Conservation (phyloP, 331 rosid species). For the Arachis monticola region DNA sequence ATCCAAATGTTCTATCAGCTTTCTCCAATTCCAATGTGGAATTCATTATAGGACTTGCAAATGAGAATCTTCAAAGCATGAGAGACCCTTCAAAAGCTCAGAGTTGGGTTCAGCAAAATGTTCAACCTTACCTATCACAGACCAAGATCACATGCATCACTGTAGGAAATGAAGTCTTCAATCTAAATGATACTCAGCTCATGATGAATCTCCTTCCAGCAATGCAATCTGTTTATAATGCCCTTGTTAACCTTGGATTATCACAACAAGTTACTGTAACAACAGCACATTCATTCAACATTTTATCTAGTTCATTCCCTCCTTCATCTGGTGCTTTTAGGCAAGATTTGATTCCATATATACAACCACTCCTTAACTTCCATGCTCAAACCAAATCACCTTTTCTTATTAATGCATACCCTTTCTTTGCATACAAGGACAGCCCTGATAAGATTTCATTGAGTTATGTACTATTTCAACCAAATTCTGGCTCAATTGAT, state of each 20-base stretch:
- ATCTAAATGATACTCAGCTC: constrained; percentile 46
- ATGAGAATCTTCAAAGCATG: constrained; percentile 61
- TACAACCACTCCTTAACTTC: constrained; percentile 69
- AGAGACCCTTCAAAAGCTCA: constrained; percentile 72
- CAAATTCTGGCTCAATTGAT: constrained; percentile 69
- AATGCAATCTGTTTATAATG: constrained; percentile 67
- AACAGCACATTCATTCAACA: constrained; percentile 72
- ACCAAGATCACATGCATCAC: constrained; percentile 75
- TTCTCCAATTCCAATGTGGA: constrained; percentile 76
- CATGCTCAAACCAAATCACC: constrained; percentile 75
- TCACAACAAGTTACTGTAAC: constrained; percentile 67
- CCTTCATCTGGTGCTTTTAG: constrained; percentile 75
- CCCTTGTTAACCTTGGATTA: constrained; percentile 68
- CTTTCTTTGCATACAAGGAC: constrained; percentile 79
- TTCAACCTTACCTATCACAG: constrained; percentile 64
- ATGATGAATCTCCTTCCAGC: constrained; percentile 71
- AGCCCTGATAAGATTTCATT: constrained; percentile 58
- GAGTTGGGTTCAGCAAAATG: constrained; percentile 65
- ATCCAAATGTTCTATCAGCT: constrained; percentile 78
- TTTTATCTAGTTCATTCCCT: constrained; percentile 66
- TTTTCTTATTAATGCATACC: constrained; percentile 83
- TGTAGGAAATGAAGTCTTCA: constrained; percentile 83
- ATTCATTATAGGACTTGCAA: constrained; percentile 78
- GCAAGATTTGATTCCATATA: constrained; percentile 56
- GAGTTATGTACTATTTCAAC: constrained; percentile 78